Base-by-base conservation (phyloP, 176 grass and related monocot genomes). In the Juncus effusus region DNA sequence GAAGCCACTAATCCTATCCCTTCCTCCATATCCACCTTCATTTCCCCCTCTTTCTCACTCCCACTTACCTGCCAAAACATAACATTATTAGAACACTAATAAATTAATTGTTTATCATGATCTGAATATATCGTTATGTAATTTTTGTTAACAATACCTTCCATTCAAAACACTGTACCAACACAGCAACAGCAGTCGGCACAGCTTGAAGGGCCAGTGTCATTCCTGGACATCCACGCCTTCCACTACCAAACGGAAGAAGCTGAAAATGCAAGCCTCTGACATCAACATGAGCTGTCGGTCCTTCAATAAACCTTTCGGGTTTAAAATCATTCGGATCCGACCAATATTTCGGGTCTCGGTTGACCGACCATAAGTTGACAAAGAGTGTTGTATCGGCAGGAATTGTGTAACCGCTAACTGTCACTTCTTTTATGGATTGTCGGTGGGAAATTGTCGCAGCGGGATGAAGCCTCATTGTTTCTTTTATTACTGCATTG, bases 121-220 rank as follows among this genome's bases (percentile, higher is more conserved):
- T 28, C 19, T 28, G 19, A 28, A 28, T 28, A 28, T 28, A 28
- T 1, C 19, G 19, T 28, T 28, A 28, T 28, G 19, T 28, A 28
- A 28, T 28, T 28, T 28, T 28, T 28, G 19, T 28, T 28, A 28
- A 28, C 19, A 28, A 28, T 28, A 28, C 19, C 6, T 78, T 67
- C 87, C 84, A 90, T 10, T 90, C 51, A 60, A 96, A 96, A 60
- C 87, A 90, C 69, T 96, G 84, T 47, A 96, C 81, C 0, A 90
- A 73, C 10, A 73, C 81, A 0, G 75, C 87, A 1, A 96, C 62
- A 14, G 85, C 72, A 1, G 70, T 67, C 36, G 84, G 84, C 14
- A 87, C 76, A 5, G 74, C 81, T 63, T 90, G 81, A 54, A 87
- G 16, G 2, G 91, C 79, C 4, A 83, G 55, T 0, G 78, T 80